Percentiles rank a stretch among this genome's conserved stretches.
Conservation (phyloP, 441 rosid genomes). For the Syzygium malaccense region DNA sequence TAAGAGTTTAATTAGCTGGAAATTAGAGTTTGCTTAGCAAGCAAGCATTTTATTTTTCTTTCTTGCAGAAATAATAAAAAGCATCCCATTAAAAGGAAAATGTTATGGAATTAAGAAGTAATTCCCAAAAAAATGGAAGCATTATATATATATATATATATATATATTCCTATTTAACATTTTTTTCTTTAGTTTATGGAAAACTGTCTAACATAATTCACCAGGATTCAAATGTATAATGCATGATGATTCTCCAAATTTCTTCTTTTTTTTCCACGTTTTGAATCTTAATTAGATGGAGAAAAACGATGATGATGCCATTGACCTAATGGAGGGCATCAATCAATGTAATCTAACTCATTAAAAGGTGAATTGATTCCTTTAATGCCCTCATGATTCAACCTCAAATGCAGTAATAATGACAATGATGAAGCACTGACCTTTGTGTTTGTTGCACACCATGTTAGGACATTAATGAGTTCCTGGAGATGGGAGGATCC, state of each 20-base stretch:
- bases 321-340: not conserved
- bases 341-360: not conserved
- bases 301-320: not conserved
- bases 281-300: not conserved
- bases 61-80: not conserved
- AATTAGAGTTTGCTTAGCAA: not conserved
- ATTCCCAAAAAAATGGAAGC: not conserved
- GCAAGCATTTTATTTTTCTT: not conserved
- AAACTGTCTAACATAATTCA: not conserved
- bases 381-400: not conserved
- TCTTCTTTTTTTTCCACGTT: not conserved
- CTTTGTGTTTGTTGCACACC: not conserved
- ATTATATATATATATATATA: too few relatives aligned
- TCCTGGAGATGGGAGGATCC: not conserved
- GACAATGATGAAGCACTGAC: not conserved
- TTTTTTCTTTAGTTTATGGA: not conserved
- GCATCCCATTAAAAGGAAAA: not conserved
- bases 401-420: not conserved
- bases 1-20: not conserved
- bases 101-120: not conserved
- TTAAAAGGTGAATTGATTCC: not conserved
- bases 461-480: not conserved
- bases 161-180: not conserved
- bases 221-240: not conserved
- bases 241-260: not conserved